These are phyloP conservation scores for Kodamaea restingae DNA, from an alignment of 805 yeast species.

Conservation along the genomic window DNA sequence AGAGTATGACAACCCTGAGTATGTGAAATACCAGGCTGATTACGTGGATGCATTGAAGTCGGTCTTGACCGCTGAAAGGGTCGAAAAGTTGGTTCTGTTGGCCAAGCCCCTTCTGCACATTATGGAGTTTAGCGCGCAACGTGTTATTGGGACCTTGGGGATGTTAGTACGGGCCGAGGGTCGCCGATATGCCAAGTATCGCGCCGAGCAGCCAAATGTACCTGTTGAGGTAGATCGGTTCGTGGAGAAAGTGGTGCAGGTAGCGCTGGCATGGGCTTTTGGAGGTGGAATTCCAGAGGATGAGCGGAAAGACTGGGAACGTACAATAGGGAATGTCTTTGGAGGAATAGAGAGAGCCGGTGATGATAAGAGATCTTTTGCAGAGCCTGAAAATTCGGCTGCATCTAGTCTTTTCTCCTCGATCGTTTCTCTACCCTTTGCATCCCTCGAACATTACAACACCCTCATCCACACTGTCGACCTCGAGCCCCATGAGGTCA, in stretches of 20 bases:
- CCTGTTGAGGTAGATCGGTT: constrained; percentile 23
- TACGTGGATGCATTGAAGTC: constrained; percentile 2
- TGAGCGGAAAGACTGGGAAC: constrained; percentile 38
- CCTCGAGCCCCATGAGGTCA: constrained; percentile 56
- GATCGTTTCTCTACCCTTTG: constrained; percentile 30
- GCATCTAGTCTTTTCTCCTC: constrained; percentile 24
- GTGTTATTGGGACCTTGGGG: constrained; percentile 38
- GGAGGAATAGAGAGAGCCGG: constrained; percentile 6
- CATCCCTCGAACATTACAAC: constrained; percentile 44
- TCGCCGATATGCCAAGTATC: constrained; percentile 16
- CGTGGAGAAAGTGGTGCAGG: constrained; percentile 29
- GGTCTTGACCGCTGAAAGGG: not conserved
- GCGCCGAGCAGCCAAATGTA: constrained; percentile 8
- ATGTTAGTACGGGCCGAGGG: constrained; percentile 38
- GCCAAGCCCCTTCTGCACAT: constrained; percentile 41
- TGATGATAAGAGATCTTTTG: too few species aligned
- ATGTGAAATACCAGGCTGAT: not conserved
- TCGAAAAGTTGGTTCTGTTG: constrained; percentile 5
- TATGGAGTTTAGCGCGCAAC: constrained; percentile 43
- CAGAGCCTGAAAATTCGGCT: too few species aligned
- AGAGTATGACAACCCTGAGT: not conserved
- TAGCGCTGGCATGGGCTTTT: constrained; percentile 58
- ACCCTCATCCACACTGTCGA: constrained; percentile 37
- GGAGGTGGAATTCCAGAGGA: constrained; percentile 49
- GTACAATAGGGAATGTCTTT: constrained; percentile 6